phyloP scores from a whole-genome alignment of 768 basidiomycete species.

The Suillus subluteus region DNA sequence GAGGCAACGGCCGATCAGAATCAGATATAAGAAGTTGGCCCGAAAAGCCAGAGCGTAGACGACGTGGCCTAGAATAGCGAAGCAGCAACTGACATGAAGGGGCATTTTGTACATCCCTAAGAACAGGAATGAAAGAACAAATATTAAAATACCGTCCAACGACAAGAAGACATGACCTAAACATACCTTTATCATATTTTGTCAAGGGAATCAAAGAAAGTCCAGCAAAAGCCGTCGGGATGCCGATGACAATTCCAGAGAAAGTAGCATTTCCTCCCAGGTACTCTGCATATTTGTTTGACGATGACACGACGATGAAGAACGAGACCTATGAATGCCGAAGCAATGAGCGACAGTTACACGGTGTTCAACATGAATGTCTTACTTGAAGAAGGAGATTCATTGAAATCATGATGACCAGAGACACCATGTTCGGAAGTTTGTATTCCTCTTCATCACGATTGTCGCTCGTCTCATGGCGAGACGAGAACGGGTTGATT shows the following conservation, averaged over 20 bases:
- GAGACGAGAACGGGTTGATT: neutral
- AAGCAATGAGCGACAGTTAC: neutral
- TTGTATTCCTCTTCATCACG: conserved; percentile 39
- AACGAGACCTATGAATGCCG: conserved; percentile 53
- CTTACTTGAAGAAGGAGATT: conserved; percentile 52
- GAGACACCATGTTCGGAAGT: conserved; percentile 50
- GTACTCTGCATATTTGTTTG: conserved; percentile 61
- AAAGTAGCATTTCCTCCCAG: conserved; percentile 73
- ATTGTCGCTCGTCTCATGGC: neutral
- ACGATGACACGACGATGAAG: conserved; percentile 71
- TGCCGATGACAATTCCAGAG: conserved; percentile 67
- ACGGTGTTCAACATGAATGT: neutral
- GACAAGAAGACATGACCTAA: neutral
- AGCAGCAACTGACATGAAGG: conserved; percentile 55
- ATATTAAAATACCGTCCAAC: neutral
- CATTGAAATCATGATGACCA: conserved; percentile 47
- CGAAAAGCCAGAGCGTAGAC: conserved; percentile 65
- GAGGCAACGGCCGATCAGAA: conserved; percentile 71
- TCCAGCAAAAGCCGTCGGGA: conserved; percentile 67
- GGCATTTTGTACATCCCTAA: conserved; percentile 58
- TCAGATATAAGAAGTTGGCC: conserved; percentile 64
- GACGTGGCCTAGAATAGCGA: conserved; percentile 58
- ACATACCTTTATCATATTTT: conserved; percentile 56
- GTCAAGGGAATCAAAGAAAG: conserved; percentile 59
- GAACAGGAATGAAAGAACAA: neutral